Evolutionary conservation across 2,329 filamentous ascomycete species (phyloP), one percentile per base, ranked within the genome.

Genomic region (Fusarium mundagurra): DNA sequence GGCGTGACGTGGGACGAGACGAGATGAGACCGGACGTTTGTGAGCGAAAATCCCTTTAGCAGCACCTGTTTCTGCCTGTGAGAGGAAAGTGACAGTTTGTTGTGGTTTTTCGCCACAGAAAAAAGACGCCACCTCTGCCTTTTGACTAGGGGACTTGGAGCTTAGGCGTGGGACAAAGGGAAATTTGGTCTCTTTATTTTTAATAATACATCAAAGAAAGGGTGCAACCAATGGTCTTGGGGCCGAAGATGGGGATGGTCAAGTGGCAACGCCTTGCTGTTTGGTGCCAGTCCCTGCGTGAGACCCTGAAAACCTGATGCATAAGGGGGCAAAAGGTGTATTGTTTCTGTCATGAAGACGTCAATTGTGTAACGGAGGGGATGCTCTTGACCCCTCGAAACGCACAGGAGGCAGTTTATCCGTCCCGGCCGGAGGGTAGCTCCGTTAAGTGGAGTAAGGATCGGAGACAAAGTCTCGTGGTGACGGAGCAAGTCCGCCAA

Each of bases 401-500:
- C 6, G 41, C n/a, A 8, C 13, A n/a, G 18, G 34, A 48, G 18
- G 20, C 33, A 14, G 60, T 70, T 70, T 54, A 71, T 66, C 53
- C 53, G 61, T 7, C 17, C 53, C 50, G 41, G 22, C 18, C 53
- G 67, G 60, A 50, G 41, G 7, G 5, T 27, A 9, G 18, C 67
- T 41, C 60, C 66, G 27, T 10, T 4, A 14, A 16, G 33, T 72
- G 63, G 68, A 17, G 6, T 16, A 12, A 3, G 2, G 47, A 54
- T 44, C 38, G 31, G 9, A 16, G 44, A n/a, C 9, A 10, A 27
- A 39, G 41, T 57, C 54, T 67, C 34, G 27, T 71, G 38, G 31
- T 39, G 6, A 22, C 64, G 69, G 69, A 72, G 69, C 14, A 10
- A 34, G 33, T 69, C 69, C 69, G 27, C 69, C 69, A 72, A 69